Percentiles rank a stretch among this genome's conserved stretches.
Evolutionary conservation across 345 rosid species (phyloP).

Genomic region (Salix viminalis): DNA sequence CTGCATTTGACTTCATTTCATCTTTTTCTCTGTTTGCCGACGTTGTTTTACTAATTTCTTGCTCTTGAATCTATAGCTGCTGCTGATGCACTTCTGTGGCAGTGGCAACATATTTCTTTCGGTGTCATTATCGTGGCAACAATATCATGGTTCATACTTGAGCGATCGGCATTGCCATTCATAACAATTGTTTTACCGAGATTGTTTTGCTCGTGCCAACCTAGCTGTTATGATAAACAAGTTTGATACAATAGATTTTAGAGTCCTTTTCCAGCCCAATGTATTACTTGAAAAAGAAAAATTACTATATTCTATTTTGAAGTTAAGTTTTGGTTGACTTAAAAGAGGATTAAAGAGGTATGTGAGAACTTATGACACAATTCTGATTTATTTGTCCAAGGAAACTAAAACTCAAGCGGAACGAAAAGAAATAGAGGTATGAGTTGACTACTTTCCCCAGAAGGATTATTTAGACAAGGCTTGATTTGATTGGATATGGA

Average conservation of each 20-base stretch:
- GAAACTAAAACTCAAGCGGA: too few species aligned
- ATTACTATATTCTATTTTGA: too few species aligned
- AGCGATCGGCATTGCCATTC: conserved; percentile 71
- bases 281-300: too few species aligned
- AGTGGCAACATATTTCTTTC: conserved; percentile 49
- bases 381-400: too few species aligned
- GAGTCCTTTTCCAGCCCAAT: too few species aligned
- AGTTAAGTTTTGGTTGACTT: background rate
- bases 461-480: too few species aligned
- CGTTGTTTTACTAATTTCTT: background rate
- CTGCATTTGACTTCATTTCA: background rate
- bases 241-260: conserved; percentile 24
- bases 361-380: too few species aligned
- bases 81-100: conserved; percentile 70
- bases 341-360: too few species aligned
- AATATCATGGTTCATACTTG: conserved; percentile 77
- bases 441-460: too few species aligned
- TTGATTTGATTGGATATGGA: too few species aligned
- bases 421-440: too few species aligned
- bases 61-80: conserved; percentile 44
- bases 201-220: conserved; percentile 58
- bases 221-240: conserved; percentile 52
- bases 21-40: too few species aligned
- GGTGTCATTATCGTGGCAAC: conserved; percentile 75
- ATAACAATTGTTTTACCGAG: conserved; percentile 65